phyloP scores from a whole-genome alignment of 1,284 basidiomycete species.

The Vanrija sp. region DNA sequence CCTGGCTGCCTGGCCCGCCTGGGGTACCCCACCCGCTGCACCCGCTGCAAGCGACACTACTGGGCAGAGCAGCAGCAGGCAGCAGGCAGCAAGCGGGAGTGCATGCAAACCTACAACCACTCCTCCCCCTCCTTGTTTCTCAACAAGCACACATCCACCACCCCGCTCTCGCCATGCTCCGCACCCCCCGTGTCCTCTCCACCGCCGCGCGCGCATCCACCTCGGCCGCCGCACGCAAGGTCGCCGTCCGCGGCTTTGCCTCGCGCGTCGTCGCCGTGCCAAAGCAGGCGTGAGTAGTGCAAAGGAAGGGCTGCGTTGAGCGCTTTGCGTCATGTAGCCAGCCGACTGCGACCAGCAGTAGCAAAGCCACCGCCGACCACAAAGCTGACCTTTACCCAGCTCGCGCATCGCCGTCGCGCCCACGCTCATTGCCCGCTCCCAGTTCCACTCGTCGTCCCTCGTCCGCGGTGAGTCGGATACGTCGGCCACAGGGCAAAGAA shows the following conservation, averaged over 20 bases:
- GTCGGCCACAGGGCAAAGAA: background rate
- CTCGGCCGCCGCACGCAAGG: conserved; percentile 2
- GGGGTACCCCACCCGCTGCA: too few species aligned
- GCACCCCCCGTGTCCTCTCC: conserved; percentile 26
- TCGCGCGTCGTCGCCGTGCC: background rate
- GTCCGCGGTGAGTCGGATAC: conserved; percentile 26
- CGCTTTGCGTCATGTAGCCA: too few species aligned
- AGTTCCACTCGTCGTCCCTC: conserved; percentile 39
- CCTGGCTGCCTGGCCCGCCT: too few species aligned
- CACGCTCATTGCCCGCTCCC: conserved; percentile 12
- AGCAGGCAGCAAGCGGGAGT: too few species aligned
- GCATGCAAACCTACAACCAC: too few species aligned
- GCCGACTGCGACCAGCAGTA: too few species aligned
- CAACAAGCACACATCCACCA: background rate
- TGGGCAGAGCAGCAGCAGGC: too few species aligned
- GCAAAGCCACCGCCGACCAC: too few species aligned
- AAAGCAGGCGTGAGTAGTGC: background rate
- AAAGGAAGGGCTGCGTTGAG: background rate
- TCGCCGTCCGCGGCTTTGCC: background rate
- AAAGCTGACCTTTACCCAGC: background rate
- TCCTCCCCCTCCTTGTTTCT: background rate
- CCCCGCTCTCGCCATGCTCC: conserved; percentile 20
- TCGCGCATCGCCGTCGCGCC: conserved; percentile 5
- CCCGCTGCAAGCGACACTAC: too few species aligned
- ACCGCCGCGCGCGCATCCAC: conserved; percentile 8